A percentile compares a stretch with the other conserved stretches of the same genome.
These are phyloP conservation scores for Colletotrichum sublineola DNA, from an alignment of 2,329 filamentous ascomycete species.

Conservation along the genomic window DNA sequence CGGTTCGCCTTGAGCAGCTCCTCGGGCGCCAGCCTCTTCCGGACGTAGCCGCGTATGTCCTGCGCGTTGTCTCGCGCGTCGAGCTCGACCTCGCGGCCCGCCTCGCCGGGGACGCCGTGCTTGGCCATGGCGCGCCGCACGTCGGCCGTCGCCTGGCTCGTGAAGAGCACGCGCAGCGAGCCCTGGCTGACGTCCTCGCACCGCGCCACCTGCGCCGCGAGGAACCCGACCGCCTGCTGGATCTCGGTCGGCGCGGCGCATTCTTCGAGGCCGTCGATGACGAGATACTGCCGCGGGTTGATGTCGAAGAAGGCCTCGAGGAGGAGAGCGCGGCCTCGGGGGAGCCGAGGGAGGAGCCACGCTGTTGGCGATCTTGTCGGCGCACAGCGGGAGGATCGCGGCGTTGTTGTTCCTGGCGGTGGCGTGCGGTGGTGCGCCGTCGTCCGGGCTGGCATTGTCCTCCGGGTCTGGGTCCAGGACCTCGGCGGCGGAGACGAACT, in stretches of 20 bases:
- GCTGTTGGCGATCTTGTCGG: slow-evolving; percentile 47
- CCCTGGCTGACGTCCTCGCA: slow-evolving; percentile 45
- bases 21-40: neutral
- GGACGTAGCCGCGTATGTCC: slow-evolving; percentile 38
- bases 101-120: slow-evolving; percentile 42
- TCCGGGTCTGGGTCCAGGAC: neutral
- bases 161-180: slow-evolving; percentile 49
- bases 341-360: slow-evolving; percentile 47
- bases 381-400: slow-evolving; percentile 49
- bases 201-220: slow-evolving; percentile 42
- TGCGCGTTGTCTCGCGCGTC: slow-evolving; percentile 43
- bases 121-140: slow-evolving; percentile 46
- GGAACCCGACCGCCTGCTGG: slow-evolving; percentile 48
- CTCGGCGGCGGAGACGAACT: slow-evolving; percentile 46
- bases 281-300: slow-evolving; percentile 50
- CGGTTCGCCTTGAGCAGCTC: neutral
- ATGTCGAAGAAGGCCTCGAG: slow-evolving; percentile 50
- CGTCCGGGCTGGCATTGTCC: neutral
- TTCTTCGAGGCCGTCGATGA: slow-evolving; percentile 62
- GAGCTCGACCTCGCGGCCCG: slow-evolving; percentile 48
- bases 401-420: slow-evolving; percentile 38
- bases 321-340: slow-evolving; percentile 47
- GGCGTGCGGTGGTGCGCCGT: neutral
- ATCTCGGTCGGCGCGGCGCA: slow-evolving; percentile 48
- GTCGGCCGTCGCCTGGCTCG: slow-evolving; percentile 50